Evolutionary conservation across 768 basidiomycete genomes (phyloP), one percentile per base, ranked within the genome.

Genomic region (Suillus hirtellus): DNA sequence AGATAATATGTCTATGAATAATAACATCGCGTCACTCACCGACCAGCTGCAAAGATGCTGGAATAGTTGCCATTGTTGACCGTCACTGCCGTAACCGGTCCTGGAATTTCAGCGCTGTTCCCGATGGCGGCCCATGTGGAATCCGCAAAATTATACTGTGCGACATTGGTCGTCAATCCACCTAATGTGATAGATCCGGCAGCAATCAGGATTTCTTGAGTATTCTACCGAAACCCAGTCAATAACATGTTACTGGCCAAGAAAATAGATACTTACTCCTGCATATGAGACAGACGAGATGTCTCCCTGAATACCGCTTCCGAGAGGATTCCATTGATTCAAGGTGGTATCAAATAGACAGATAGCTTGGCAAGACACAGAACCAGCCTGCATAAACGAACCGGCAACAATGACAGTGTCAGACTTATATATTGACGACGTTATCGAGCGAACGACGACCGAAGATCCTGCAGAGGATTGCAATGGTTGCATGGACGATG

Each of bases 21-120:
- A n/a, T 10, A 49, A 56, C 14, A 17, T n/a, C 17, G 40, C 27
- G 24, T 24, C 19, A 76, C 88, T 72, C 65, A 94, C 89, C 84
- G 86, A 68, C 96, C 96, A 40, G 95, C 93, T 54, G 90, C 93
- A 70, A 95, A 99, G 61, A 99, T 84, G 69, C 92, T 96, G 68
- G 86, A 91, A 1, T 77, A 73, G 71, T 97, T 94, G 24, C 84
- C 83, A 66, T 88, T 80, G 74, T 99, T 93, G 47, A 95, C 89
- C 60, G 90, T 89, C 59, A 98, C 73, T 12, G 96, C 95, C 3
- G 94, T 91, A 2, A 95, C 90, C 2, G 95, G 95, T 3, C 96
- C 96, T 52, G 95, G 93, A 27, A 98, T 80, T 54, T 85, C 80
- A 14, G 75, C 72, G 14, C 83, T 75, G 52, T 78, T 71, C 11